A percentile compares a stretch with the other conserved stretches of the same genome.
Conservation (phyloP, 495 filamentous ascomycete genomes). For the Aspergillus campestris region DNA sequence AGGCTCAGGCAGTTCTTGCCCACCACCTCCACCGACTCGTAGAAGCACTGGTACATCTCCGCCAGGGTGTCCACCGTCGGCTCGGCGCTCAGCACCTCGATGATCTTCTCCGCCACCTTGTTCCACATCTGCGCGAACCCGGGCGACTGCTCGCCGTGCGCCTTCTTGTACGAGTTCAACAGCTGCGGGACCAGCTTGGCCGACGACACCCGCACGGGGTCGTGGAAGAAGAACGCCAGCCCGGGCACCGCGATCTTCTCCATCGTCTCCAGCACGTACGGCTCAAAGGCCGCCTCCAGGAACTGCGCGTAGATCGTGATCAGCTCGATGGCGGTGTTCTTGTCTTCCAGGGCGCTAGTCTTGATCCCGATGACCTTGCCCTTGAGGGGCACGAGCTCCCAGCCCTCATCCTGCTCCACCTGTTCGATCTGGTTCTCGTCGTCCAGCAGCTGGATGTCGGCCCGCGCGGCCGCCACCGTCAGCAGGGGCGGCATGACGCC, state of each 20-base stretch:
- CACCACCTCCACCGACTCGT: constrained; percentile 93
- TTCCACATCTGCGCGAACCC: constrained; percentile 75
- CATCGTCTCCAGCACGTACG: constrained; percentile 88
- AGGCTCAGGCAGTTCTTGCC: constrained; percentile 71
- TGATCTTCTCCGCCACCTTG: constrained; percentile 76
- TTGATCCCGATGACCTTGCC: constrained; percentile 98
- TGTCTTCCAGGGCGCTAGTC: constrained; percentile 93
- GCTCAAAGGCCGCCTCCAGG: constrained; percentile 82
- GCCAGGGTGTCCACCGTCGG: constrained; percentile 93
- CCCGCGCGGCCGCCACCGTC: constrained; percentile 86
- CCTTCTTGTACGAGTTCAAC: constrained; percentile 86
- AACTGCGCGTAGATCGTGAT: constrained; percentile 95
- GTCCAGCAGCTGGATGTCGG: constrained; percentile 93
- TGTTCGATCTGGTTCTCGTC: constrained; percentile 91
- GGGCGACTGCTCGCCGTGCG: constrained; percentile 66
- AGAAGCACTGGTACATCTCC: constrained; percentile 99
- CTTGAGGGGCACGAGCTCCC: constrained; percentile 94
- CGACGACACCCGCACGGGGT: constrained; percentile 90
- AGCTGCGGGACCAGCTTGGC: constrained; percentile 93
- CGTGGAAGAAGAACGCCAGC: constrained; percentile 98
- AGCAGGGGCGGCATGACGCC: constrained; percentile 93
- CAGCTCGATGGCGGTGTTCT: constrained; percentile 97
- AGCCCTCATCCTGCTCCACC: constrained; percentile 91
- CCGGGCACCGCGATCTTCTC: constrained; percentile 92
- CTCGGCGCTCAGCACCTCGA: constrained; percentile 91